phyloP scores from a whole-genome alignment of 441 rosid species.

The Populus hybrid region DNA sequence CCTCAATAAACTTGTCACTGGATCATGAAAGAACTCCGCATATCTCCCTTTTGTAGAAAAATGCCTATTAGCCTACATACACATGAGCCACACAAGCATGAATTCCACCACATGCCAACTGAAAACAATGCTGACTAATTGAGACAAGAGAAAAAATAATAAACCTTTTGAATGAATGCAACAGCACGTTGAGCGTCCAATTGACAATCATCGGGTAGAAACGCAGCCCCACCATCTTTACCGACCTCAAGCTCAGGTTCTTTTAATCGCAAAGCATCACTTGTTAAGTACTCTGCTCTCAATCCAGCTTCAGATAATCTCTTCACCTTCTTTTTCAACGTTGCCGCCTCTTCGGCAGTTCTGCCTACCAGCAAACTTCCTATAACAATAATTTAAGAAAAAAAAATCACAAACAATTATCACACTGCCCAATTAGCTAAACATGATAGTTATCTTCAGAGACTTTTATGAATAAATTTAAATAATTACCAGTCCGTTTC shows the following conservation, averaged over 20 bases:
- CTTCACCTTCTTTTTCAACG: slow-evolving; percentile 53
- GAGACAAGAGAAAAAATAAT: slow-evolving; percentile 7
- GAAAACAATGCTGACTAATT: slow-evolving; percentile 6
- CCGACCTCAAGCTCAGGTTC: slow-evolving; percentile 64
- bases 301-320: slow-evolving; percentile 72
- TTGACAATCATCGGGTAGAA: slow-evolving; percentile 76
- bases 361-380: slow-evolving; percentile 78
- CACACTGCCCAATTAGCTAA: neutral
- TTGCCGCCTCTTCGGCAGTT: slow-evolving; percentile 48
- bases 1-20: slow-evolving; percentile 65
- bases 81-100: slow-evolving; percentile 8
- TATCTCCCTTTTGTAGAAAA: slow-evolving; percentile 67
- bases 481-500: slow-evolving; percentile 62
- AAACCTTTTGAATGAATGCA: slow-evolving; percentile 70
- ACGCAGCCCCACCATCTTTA: slow-evolving; percentile 66
- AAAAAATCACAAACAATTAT: neutral
- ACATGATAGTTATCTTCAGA: neutral
- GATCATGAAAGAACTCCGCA: slow-evolving; percentile 78
- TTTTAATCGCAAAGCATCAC: slow-evolving; percentile 42
- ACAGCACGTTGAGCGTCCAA: slow-evolving; percentile 76
- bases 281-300: slow-evolving; percentile 59
- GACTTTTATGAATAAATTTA: neutral
- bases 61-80: slow-evolving; percentile 54
- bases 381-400: slow-evolving; percentile 19
- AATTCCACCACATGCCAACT: neutral